Conservation (phyloP, 2,329 filamentous ascomycete species). For the Venturia effusa region DNA sequence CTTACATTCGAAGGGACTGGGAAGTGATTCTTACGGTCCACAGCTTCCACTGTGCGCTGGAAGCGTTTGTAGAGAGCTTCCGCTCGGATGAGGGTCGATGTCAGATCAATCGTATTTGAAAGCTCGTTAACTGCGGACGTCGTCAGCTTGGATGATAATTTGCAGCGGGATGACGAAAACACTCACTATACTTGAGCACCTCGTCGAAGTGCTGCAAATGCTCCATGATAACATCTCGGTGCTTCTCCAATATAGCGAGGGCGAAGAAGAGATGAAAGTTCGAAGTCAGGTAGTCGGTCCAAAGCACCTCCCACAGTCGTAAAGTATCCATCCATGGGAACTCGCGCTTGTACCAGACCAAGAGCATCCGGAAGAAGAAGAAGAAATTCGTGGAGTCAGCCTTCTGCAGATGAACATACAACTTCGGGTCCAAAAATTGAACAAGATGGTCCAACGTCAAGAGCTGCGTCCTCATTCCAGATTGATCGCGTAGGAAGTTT, state of each 20-base stretch:
- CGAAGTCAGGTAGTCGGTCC: conserved; percentile 83
- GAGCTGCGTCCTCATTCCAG: conserved; percentile 88
- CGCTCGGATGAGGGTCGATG: conserved; percentile 74
- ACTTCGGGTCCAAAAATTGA: conserved; percentile 89
- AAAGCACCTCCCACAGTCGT: conserved; percentile 81
- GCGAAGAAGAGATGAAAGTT: conserved; percentile 94
- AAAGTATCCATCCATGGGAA: conserved; percentile 84
- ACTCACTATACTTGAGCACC: conserved; percentile 85
- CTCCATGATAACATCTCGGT: conserved; percentile 90
- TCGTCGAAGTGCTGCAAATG: conserved; percentile 94
- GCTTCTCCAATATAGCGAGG: conserved; percentile 87
- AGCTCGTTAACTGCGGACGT: conserved; percentile 71
- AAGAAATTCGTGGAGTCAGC: conserved; percentile 98
- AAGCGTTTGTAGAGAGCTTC: conserved; percentile 84
- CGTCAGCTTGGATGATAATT: conserved; percentile 8
- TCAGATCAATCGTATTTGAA: conserved; percentile 82
- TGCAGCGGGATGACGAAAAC: background rate
- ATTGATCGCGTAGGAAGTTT: conserved; percentile 92
- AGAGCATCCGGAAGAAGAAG: conserved; percentile 98
- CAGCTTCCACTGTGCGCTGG: conserved; percentile 75
- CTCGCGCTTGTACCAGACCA: conserved; percentile 98
- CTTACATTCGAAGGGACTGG: conserved; percentile 43
- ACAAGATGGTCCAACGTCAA: conserved; percentile 87
- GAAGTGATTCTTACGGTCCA: conserved; percentile 86
- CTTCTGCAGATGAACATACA: conserved; percentile 80